These are phyloP conservation scores for Fennellomyces sp. DNA, from an alignment of 371 early-diverging fungal genomes.

Conservation along the genomic window DNA sequence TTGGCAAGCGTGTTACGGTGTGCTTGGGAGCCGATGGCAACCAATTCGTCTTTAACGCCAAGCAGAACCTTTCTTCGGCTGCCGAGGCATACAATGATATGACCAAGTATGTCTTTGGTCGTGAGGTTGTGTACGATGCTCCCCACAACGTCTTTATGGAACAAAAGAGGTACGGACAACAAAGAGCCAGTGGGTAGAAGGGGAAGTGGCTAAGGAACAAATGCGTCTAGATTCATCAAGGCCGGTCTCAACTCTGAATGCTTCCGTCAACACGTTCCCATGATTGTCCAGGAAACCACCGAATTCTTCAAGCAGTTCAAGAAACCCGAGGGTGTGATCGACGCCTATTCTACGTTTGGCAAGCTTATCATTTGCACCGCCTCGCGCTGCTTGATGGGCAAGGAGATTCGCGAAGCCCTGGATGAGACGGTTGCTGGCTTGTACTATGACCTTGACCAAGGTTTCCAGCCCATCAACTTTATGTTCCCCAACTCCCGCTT, in stretches of 20 bases:
- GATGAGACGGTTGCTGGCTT: conserved; percentile 78
- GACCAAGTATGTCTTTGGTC: conserved; percentile 96
- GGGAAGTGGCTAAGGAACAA: neutral
- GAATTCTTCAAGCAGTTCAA: conserved; percentile 66
- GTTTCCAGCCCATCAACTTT: conserved; percentile 95
- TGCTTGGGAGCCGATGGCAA: conserved; percentile 93
- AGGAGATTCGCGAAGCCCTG: conserved; percentile 86
- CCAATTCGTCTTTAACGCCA: conserved; percentile 94
- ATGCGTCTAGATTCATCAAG: conserved; percentile 80
- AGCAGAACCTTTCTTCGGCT: conserved; percentile 86
- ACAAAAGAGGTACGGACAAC: conserved; percentile 78
- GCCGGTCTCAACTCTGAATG: conserved; percentile 86
- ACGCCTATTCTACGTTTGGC: conserved; percentile 83
- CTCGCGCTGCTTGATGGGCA: conserved; percentile 92
- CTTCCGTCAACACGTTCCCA: conserved; percentile 87
- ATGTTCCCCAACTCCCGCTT: conserved; percentile 55
- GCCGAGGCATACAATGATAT: conserved; percentile 93
- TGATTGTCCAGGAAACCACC: conserved; percentile 82
- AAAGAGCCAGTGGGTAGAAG: neutral
- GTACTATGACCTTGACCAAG: conserved; percentile 94
- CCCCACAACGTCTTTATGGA: conserved; percentile 94
- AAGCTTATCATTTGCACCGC: conserved; percentile 95
- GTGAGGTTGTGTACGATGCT: conserved; percentile 96
- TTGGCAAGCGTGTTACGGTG: conserved; percentile 89
- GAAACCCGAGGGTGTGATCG: conserved; percentile 48